phyloP scores from a whole-genome alignment of 2,329 filamentous ascomycete species.

The Trichoderma semiorbis region DNA sequence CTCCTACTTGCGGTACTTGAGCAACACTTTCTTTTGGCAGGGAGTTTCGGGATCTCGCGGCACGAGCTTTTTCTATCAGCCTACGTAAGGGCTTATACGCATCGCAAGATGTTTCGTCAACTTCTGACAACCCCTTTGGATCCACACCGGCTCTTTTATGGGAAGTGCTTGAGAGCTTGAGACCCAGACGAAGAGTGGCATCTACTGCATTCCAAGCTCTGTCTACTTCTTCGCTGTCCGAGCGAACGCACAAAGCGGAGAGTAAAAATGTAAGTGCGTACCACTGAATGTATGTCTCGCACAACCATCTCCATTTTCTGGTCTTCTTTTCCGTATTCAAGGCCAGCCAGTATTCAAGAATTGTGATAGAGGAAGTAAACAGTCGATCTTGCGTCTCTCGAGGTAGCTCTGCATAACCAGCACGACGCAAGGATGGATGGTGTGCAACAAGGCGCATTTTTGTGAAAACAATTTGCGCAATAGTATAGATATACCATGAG shows the following conservation, averaged over 20 bases:
- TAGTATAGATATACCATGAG: not conserved
- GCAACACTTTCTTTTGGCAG: too few relatives aligned
- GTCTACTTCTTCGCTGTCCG: not conserved
- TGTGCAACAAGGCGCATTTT: conserved; percentile 2
- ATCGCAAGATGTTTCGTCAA: not conserved
- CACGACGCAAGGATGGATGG: not conserved
- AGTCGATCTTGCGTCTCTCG: not conserved
- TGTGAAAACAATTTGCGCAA: not conserved
- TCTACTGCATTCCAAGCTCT: not conserved
- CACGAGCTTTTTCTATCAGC: not conserved
- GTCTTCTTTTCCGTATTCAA: not conserved
- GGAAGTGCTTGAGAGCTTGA: not conserved
- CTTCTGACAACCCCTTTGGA: not conserved
- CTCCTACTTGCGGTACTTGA: not conserved
- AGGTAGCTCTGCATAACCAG: not conserved
- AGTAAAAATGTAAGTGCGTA: not conserved
- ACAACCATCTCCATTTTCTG: not conserved
- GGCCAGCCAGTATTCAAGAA: not conserved
- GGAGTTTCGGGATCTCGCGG: not conserved
- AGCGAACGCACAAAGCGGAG: not conserved
- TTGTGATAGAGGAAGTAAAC: not conserved
- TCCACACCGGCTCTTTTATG: not conserved
- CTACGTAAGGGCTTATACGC: not conserved
- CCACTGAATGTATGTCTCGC: not conserved
- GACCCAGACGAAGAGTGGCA: not conserved